Base-by-base conservation (phyloP, 228 moss, liverwort and hornwort genomes). In the Sphagnum magellanicum region DNA sequence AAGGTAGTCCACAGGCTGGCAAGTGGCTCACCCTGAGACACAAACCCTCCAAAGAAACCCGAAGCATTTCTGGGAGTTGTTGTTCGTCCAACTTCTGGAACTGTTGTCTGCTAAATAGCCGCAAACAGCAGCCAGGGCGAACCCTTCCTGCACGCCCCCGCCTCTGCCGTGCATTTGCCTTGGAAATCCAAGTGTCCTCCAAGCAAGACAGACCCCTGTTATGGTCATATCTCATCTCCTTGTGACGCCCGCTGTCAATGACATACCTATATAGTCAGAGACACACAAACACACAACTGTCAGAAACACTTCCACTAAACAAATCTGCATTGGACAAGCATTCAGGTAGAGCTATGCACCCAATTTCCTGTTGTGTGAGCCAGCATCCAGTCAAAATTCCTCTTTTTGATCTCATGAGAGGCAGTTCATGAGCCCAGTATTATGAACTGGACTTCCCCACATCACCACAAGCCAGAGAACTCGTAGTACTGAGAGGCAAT, bases 191-290 rank as follows among this genome's bases (percentile, higher is more conserved):
- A 11, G 84, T 79, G 62, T 87, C 87, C 63, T 87, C 87, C 60
- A 87, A 73, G 68, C 84, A 83, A 8, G 87, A 83, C 75, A 81
- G 81, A 16, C 87, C 87, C 66, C 84, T 79, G 66, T 74, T 84
- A 15, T 87, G 79, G 64, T 87, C 87, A 67, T 81, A 84, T 55
- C 84, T 87, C 83, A 84, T 81, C 71, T 87, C 87, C 77, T 87
- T 87, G 65, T 87, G 87, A 3, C 83, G 81, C 62, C 87, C 87
- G 53, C 65, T 73, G 73, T 87, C 87, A 65, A 87, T 72, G 50
- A 87, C 87, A 68, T 81, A 83, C 60, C 87, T 87, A 80, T 67
- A 4, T 67, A 13, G 32, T 32, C 32, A 32, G 32, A 32, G 32
- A 32, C 32, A 32, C 32, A 32, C 32, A 32, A 2, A 32, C 32